These are phyloP conservation scores for Lipomyces yarrowii DNA, from an alignment of 1,139 yeast species.

Conservation along the genomic window DNA sequence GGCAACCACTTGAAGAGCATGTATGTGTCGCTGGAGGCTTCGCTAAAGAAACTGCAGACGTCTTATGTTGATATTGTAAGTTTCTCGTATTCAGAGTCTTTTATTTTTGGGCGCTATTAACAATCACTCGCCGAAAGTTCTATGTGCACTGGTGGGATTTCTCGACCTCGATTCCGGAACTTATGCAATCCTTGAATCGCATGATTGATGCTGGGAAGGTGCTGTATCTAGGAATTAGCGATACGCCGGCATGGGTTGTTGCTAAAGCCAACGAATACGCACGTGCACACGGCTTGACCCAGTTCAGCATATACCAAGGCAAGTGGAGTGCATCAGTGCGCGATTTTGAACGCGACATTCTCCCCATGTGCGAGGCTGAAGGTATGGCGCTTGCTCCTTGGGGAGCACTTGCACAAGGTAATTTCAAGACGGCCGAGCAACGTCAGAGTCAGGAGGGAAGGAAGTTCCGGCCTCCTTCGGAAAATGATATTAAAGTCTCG, in stretches of 20 bases:
- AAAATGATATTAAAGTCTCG: constrained; percentile 31
- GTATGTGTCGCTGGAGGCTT: constrained; percentile 24
- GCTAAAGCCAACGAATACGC: constrained; percentile 33
- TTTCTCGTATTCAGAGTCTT: no score
- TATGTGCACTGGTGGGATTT: constrained; percentile 38
- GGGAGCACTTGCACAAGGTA: constrained; percentile 32
- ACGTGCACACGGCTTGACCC: constrained; percentile 34
- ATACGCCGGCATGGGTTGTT: constrained; percentile 39
- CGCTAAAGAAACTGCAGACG: constrained; percentile 32
- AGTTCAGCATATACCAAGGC: constrained; percentile 37
- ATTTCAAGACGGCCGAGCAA: constrained; percentile 34
- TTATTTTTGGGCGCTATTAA: background rate
- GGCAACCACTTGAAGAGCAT: constrained; percentile 31
- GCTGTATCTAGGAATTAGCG: constrained; percentile 36
- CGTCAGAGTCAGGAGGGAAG: constrained; percentile 24
- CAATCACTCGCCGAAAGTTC: background rate
- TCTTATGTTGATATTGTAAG: constrained; percentile 27
- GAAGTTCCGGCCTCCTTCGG: constrained; percentile 25
- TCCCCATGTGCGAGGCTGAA: constrained; percentile 33
- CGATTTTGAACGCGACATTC: constrained; percentile 37
- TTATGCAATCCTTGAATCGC: constrained; percentile 36
- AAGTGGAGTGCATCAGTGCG: constrained; percentile 35
- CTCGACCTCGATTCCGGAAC: constrained; percentile 36
- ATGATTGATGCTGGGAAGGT: constrained; percentile 33
- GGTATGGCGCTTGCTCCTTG: constrained; percentile 38